Conservation (phyloP, 768 basidiomycete genomes). For the Termitomyces bulborhizus region DNA sequence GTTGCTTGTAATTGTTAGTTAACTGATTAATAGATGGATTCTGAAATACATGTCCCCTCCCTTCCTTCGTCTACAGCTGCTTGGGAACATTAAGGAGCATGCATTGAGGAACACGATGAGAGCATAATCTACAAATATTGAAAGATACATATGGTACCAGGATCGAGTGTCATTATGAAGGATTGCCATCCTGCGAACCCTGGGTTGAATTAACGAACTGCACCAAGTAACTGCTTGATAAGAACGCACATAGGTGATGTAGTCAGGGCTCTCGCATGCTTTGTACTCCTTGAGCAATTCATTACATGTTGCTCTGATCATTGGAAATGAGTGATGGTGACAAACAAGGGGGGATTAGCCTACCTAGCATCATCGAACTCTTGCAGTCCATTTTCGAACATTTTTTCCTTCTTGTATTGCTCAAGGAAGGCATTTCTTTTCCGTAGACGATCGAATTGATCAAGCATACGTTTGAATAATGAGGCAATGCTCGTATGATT, state of each 20-base stretch:
- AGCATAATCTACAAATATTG: background rate
- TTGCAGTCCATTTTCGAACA: conserved; percentile 89
- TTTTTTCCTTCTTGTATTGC: conserved; percentile 95
- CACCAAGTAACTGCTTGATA: background rate
- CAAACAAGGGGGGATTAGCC: conserved; percentile 10
- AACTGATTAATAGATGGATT: conserved; percentile 9
- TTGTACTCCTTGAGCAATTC: conserved; percentile 91
- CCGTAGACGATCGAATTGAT: conserved; percentile 86
- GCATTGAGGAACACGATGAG: background rate
- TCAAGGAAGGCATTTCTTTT: conserved; percentile 94
- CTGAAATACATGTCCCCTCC: background rate
- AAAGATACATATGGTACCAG: background rate
- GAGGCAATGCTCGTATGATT: conserved; percentile 99
- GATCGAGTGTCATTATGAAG: conserved; percentile 8
- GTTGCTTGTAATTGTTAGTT: conserved; percentile 21
- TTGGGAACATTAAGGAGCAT: background rate
- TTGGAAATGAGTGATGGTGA: background rate
- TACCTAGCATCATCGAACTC: conserved; percentile 98
- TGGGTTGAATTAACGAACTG: background rate
- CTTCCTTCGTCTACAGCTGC: background rate
- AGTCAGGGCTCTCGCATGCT: conserved; percentile 93
- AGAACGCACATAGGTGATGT: conserved; percentile 63
- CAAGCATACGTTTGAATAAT: conserved; percentile 94
- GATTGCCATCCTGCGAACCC: conserved; percentile 22
- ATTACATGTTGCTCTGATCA: conserved; percentile 70